A percentile compares a stretch with the other conserved stretches of the same genome.
Conservation (phyloP, 2,329 filamentous ascomycete genomes). For the Trichoderma sp. region DNA sequence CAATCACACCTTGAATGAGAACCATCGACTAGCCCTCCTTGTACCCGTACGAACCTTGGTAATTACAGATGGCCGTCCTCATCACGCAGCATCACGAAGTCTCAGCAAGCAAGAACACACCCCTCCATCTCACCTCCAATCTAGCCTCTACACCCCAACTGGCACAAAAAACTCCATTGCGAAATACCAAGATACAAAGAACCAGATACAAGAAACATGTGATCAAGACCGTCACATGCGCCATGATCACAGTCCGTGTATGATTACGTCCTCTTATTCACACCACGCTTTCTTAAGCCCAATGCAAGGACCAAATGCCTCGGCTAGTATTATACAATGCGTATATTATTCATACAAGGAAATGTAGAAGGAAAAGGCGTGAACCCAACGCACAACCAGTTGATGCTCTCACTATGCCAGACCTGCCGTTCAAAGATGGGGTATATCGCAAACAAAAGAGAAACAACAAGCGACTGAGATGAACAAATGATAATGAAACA, state of each 20-base stretch:
- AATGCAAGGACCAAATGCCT: not conserved
- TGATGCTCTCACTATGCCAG: conserved; percentile 19
- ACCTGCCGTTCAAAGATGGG: conserved; percentile 17
- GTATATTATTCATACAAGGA: conserved; percentile 4
- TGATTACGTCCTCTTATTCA: not conserved
- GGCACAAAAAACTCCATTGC: not conserved
- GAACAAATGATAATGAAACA: not conserved
- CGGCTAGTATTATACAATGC: conserved; percentile 1
- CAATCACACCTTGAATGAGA: not conserved
- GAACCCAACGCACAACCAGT: conserved; percentile 18
- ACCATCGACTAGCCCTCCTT: not conserved
- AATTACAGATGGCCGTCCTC: not conserved
- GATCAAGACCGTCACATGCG: not conserved
- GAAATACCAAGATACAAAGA: not conserved
- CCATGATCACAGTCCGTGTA: not conserved
- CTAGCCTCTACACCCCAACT: not conserved
- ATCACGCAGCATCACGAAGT: not conserved
- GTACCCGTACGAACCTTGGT: not conserved
- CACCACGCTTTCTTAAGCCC: not conserved
- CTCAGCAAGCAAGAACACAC: not conserved
- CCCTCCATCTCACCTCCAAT: not conserved
- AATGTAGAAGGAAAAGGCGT: conserved; percentile 12
- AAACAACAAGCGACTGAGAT: not conserved
- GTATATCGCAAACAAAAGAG: conserved; percentile 13
- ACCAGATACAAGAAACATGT: not conserved